Percentiles rank a stretch among this genome's conserved stretches.
phyloP scores from a whole-genome alignment of 805 yeast genomes.

The Vanderwaltozyma polyspora region DNA sequence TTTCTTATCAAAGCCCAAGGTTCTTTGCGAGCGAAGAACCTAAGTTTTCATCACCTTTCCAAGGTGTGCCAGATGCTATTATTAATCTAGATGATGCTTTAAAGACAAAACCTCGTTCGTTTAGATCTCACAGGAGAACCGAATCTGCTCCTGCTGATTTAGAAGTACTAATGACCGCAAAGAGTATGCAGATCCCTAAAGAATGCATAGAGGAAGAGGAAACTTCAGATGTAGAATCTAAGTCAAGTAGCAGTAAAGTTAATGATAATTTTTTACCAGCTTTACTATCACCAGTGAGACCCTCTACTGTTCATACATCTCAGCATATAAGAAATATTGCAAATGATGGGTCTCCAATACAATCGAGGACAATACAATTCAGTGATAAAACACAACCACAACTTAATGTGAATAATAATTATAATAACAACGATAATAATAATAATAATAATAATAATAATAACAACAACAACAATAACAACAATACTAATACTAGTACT shows the following conservation, averaged over 20 bases:
- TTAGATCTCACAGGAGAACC: constrained; percentile 36
- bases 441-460: neutral
- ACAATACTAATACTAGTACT: neutral
- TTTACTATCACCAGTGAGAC: constrained; percentile 4
- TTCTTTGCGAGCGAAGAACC: constrained; percentile 26
- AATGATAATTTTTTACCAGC: constrained; percentile 1
- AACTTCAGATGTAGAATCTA: constrained; percentile 3
- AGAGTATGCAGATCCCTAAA: neutral
- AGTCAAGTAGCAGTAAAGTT: neutral
- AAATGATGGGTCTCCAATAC: constrained; percentile 2
- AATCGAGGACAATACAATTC: neutral
- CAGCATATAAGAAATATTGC: neutral
- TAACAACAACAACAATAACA: neutral
- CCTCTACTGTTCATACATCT: neutral
- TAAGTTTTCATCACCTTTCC: constrained; percentile 19
- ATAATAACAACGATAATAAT: neutral
- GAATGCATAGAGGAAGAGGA: constrained; percentile 17
- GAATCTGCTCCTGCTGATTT: constrained; percentile 48
- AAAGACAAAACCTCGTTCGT: constrained; percentile 26
- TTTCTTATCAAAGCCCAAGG: constrained; percentile 10
- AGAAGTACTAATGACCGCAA: constrained; percentile 14
- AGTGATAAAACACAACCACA: neutral
- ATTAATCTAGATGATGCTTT: constrained; percentile 47
- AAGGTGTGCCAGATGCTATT: constrained; percentile 40
- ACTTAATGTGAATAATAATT: neutral